A percentile compares a stretch with the other conserved stretches of the same genome.
These are phyloP conservation scores for Trichoderma cornu-damae DNA, from an alignment of 2,329 filamentous ascomycete species.

Conservation along the genomic window DNA sequence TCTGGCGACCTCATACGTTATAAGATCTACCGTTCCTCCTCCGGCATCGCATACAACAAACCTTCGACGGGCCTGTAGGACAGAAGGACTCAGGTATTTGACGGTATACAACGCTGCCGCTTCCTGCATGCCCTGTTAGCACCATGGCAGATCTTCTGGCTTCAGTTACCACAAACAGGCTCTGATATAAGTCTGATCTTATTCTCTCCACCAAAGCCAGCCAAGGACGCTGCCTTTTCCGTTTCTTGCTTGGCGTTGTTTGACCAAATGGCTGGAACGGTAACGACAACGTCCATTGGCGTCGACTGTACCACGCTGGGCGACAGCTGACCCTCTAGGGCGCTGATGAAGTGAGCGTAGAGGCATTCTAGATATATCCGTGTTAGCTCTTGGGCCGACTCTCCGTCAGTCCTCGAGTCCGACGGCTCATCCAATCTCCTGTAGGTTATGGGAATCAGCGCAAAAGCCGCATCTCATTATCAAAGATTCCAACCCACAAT, in stretches of 20 bases:
- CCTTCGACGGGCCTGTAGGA: conserved; percentile 41
- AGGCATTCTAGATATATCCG: conserved; percentile 44
- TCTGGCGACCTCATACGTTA: conserved; percentile 46
- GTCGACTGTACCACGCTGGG: conserved; percentile 39
- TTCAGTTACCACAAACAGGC: conserved; percentile 32
- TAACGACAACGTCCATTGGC: conserved; percentile 50
- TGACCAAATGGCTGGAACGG: conserved; percentile 56
- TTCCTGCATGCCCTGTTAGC: conserved; percentile 33
- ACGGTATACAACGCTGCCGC: conserved; percentile 48
- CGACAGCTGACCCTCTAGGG: conserved; percentile 41
- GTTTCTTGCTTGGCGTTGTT: conserved; percentile 50
- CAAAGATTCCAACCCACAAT: conserved; percentile 35
- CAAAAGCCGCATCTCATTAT: neutral
- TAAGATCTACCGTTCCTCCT: conserved; percentile 51
- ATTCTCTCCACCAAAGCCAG: conserved; percentile 37
- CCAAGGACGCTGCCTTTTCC: conserved; percentile 36
- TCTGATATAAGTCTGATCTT: conserved; percentile 46
- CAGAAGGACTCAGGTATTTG: conserved; percentile 38
- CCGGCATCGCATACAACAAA: conserved; percentile 52
- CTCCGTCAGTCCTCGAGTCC: conserved; percentile 29
- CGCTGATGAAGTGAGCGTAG: conserved; percentile 44
- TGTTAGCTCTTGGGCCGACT: conserved; percentile 35
- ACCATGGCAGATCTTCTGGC: neutral
- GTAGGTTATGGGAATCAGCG: neutral
- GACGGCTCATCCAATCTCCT: conserved; percentile 36